Base-by-base conservation (phyloP, 2,329 filamentous ascomycete genomes). In the Cladosporium oxysporum region DNA sequence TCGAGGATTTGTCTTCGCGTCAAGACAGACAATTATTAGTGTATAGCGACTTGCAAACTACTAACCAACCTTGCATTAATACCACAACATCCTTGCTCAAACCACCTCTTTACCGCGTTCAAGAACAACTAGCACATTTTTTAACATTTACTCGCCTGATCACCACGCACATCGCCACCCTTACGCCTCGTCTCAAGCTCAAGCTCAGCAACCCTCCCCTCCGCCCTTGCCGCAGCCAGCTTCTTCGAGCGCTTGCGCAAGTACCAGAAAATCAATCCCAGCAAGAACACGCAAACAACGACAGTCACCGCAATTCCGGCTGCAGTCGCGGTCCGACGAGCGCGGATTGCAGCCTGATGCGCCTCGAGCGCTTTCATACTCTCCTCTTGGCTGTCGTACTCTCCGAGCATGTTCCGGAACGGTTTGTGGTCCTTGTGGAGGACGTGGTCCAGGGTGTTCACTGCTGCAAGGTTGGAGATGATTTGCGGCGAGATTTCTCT, bases 161-260 rank as follows among this genome's bases (percentile, higher is more conserved):
- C 14, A 16, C 8, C 55, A 35, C 12, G n/a, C n/a, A 8, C 55
- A 58, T 16, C 31, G 35, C 18, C 16, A 35, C 55, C 55, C 55
- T 58, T 37, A 47, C 23, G 29, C 55, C 55, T 58, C 18, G 55
- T 23, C 28, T 35, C 29, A 33, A 35, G 31, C 55, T 58, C 55
- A 58, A 58, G 55, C 55, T 35, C 55, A 58, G 35, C 28, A 58
- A 37, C 55, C 55, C 28, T 33, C 55, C 14, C 31, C 53, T 58
- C 29, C 53, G 29, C 35, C 55, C 11, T 58, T 14, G 28, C 29
- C 55, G 12, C 35, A 35, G 31, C 31, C 35, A 35, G 29, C 55
- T 37, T 58, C n/a, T 58, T 47, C n/a, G 41, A 47, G 28, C 31
- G 35, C 29, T 58, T 58, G 31, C 31, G 23, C 29, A 58, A 21